These are phyloP conservation scores for Penicillium verrucosum DNA, from an alignment of 2,329 filamentous ascomycete species.

Conservation along the genomic window DNA sequence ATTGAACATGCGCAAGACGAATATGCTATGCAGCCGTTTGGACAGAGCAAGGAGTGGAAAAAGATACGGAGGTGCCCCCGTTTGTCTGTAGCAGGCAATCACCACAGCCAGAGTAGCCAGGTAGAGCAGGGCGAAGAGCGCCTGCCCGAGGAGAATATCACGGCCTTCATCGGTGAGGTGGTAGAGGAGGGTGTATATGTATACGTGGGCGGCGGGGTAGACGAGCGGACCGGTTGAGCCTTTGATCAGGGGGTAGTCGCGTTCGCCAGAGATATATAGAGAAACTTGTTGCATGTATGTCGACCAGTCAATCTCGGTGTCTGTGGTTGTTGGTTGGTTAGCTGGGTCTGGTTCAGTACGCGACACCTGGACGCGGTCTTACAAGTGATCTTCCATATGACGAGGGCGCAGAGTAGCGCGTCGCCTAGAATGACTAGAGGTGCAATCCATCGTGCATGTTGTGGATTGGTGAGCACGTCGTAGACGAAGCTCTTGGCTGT, in stretches of 20 bases:
- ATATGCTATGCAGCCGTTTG: constrained; percentile 91
- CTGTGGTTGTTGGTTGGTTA: constrained; percentile 44
- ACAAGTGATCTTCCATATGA: constrained; percentile 85
- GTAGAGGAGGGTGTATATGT: constrained; percentile 80
- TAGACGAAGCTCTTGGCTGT: constrained; percentile 25
- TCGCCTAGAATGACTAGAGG: constrained; percentile 68
- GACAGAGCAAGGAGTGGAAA: constrained; percentile 82
- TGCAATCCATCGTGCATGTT: constrained; percentile 61
- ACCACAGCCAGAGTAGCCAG: constrained; percentile 71
- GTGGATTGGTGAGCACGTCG: constrained; percentile 52
- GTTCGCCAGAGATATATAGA: constrained; percentile 77
- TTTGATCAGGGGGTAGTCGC: constrained; percentile 80
- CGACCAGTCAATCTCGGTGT: constrained; percentile 97
- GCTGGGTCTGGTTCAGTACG: constrained; percentile 7
- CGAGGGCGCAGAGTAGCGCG: constrained; percentile 64
- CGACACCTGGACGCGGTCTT: constrained; percentile 35
- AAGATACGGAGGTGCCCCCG: constrained; percentile 69
- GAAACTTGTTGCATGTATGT: constrained; percentile 94
- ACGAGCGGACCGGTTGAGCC: constrained; percentile 91
- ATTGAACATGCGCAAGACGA: constrained; percentile 89
- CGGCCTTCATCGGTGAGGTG: constrained; percentile 70
- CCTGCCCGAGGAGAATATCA: constrained; percentile 77
- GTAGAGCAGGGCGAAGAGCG: constrained; percentile 78
- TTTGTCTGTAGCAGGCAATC: constrained; percentile 68
- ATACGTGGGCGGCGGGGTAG: constrained; percentile 91